Evolutionary conservation across 805 yeast genomes (phyloP).

Genomic region (Zygosaccharomyces siamensis): DNA sequence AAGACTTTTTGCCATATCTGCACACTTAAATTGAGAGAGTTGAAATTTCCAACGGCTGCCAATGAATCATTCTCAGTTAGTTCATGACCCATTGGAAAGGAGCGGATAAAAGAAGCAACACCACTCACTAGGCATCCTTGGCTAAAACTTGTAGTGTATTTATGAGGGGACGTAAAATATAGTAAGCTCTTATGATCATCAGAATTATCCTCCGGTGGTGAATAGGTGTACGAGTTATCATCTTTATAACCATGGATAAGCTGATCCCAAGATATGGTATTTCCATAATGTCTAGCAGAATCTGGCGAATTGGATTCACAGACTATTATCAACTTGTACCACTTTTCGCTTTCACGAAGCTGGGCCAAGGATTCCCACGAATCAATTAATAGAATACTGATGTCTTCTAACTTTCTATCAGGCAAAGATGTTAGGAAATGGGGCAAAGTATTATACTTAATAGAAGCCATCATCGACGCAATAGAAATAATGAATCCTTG

Average conservation of each 20-base stretch:
- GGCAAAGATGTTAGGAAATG: constrained; percentile 39
- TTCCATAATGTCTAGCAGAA: not conserved
- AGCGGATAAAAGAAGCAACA: constrained; percentile 44
- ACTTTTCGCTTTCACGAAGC: constrained; percentile 25
- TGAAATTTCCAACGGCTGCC: constrained; percentile 23
- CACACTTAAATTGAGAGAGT: constrained; percentile 22
- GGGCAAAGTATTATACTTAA: constrained; percentile 37
- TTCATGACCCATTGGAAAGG: constrained; percentile 37
- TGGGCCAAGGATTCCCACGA: constrained; percentile 24
- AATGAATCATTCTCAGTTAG: constrained; percentile 31
- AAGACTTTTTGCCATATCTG: constrained; percentile 43
- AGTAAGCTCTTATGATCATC: constrained; percentile 37
- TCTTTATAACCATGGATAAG: constrained; percentile 13
- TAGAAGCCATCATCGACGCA: constrained; percentile 41
- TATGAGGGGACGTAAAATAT: constrained; percentile 21
- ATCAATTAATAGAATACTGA: constrained; percentile 34
- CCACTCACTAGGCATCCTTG: constrained; percentile 52
- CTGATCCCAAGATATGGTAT: constrained; percentile 28
- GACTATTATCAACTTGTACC: constrained; percentile 35
- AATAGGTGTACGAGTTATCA: constrained; percentile 27
- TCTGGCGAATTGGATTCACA: constrained; percentile 17
- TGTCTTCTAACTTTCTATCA: constrained; percentile 20
- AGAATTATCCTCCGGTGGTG: constrained; percentile 30
- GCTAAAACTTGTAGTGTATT: constrained; percentile 38
- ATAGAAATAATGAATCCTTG: constrained; percentile 39